These are phyloP conservation scores for Colletotrichum scovillei DNA, from an alignment of 2,329 filamentous ascomycete genomes.

Conservation along the genomic window DNA sequence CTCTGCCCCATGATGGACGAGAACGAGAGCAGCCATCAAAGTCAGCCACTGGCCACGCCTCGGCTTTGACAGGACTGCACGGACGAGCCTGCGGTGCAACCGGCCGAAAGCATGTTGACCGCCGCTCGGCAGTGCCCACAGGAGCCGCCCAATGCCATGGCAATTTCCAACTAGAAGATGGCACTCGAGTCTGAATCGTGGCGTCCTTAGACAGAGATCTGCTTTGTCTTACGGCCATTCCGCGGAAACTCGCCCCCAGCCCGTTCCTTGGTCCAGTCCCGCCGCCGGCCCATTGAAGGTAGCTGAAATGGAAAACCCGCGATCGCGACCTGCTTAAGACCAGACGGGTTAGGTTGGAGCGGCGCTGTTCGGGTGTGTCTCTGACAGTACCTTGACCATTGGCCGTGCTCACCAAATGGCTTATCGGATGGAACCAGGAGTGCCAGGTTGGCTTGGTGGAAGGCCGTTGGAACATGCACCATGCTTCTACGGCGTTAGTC, in stretches of 20 bases:
- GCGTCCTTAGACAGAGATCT: slow-evolving; percentile 25
- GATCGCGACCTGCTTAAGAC: neutral
- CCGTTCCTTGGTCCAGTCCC: slow-evolving; percentile 4
- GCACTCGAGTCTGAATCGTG: slow-evolving; percentile 18
- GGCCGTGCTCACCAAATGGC: slow-evolving; percentile 21
- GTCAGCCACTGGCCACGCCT: slow-evolving; percentile 26
- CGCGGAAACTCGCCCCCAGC: slow-evolving; percentile 21
- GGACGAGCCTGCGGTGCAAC: slow-evolving; percentile 20
- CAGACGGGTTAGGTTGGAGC: slow-evolving; percentile 22
- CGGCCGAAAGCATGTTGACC: slow-evolving; percentile 26
- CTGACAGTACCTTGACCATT: slow-evolving; percentile 30
- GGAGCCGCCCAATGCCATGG: slow-evolving; percentile 9
- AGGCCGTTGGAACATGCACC: slow-evolving; percentile 36
- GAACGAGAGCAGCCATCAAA: neutral
- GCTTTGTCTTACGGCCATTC: slow-evolving; percentile 31
- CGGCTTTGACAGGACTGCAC: slow-evolving; percentile 18
- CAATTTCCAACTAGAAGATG: slow-evolving; percentile 3
- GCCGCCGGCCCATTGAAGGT: slow-evolving; percentile 16
- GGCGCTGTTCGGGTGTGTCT: slow-evolving; percentile 21
- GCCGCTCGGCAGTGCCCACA: slow-evolving; percentile 5
- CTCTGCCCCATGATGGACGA: neutral
- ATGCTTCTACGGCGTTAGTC: slow-evolving; percentile 34
- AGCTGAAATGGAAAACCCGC: slow-evolving; percentile 14
- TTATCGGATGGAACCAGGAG: slow-evolving; percentile 30
- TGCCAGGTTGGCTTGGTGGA: slow-evolving; percentile 29